phyloP scores from a whole-genome alignment of 345 rosid genomes.

The Eucalyptus grandis region DNA sequence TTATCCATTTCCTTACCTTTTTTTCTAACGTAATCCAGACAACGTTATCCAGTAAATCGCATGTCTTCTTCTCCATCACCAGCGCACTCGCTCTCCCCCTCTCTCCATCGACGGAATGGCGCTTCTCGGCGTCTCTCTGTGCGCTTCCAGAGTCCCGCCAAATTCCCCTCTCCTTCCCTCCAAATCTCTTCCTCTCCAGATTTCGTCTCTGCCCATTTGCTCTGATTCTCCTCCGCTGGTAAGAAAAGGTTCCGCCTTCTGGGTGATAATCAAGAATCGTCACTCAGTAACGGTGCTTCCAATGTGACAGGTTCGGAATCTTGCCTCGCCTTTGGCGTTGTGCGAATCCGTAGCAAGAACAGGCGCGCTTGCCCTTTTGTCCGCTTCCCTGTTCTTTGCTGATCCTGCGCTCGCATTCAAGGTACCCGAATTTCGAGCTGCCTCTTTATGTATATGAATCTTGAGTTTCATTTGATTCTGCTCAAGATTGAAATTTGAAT shows the following conservation, averaged over 20 bases:
- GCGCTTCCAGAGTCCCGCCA: conserved; percentile 10
- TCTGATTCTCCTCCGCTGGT: neutral
- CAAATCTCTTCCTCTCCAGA: neutral
- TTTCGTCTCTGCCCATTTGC: neutral
- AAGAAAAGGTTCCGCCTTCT: neutral
- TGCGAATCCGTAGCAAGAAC: conserved; percentile 30
- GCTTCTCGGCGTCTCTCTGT: conserved; percentile 29
- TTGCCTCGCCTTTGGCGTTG: conserved; percentile 4
- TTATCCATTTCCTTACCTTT: neutral
- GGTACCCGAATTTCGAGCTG: conserved; percentile 10
- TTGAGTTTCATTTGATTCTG: neutral
- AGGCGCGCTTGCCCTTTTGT: conserved; percentile 46
- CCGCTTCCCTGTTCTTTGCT: conserved; percentile 54
- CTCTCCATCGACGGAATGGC: conserved; percentile 22
- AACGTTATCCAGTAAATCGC: neutral
- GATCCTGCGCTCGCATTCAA: conserved; percentile 84
- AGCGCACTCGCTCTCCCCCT: neutral
- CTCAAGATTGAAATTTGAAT: neutral
- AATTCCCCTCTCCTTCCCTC: neutral
- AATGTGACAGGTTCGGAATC: neutral
- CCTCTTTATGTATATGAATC: neutral
- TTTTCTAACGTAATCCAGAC: neutral
- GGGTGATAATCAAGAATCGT: neutral
- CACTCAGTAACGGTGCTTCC: neutral
- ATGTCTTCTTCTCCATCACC: neutral